phyloP scores from a whole-genome alignment of 83 land plant species.

The Picea engelmannii region DNA sequence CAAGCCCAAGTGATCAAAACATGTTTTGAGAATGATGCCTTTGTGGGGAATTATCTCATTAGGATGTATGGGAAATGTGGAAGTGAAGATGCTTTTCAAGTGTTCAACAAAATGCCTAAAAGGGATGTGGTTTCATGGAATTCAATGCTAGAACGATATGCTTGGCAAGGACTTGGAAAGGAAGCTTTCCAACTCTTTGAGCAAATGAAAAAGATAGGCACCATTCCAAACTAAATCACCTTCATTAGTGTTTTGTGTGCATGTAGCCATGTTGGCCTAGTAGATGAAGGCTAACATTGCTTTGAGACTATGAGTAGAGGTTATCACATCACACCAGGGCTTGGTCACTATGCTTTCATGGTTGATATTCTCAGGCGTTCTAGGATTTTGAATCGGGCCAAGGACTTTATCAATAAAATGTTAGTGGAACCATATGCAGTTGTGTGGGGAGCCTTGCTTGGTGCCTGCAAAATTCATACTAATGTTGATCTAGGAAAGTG shows the following conservation, averaged over 20 bases:
- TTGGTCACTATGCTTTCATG: slow-evolving; percentile 9
- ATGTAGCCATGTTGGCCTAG: slow-evolving; percentile 16
- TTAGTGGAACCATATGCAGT: too few relatives aligned
- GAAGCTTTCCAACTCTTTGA: slow-evolving; percentile 44
- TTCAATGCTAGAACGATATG: slow-evolving; percentile 55
- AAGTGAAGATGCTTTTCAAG: slow-evolving; percentile 16
- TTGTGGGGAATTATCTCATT: slow-evolving; percentile 51
- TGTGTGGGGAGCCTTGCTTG: too few relatives aligned
- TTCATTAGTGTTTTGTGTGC: slow-evolving; percentile 1
- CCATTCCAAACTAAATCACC: slow-evolving; percentile 59
- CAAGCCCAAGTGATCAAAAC: slow-evolving; percentile 39
- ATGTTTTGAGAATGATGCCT: slow-evolving; percentile 44
- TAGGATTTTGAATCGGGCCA: too few relatives aligned
- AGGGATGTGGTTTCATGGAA: slow-evolving; percentile 58
- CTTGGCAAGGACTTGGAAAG: slow-evolving; percentile 44
- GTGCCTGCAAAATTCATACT: too few relatives aligned
- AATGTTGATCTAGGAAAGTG: too few relatives aligned
- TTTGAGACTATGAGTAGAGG: slow-evolving; percentile 9
- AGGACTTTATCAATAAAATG: too few relatives aligned
- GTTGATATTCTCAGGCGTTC: not conserved
- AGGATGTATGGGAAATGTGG: slow-evolving; percentile 62
- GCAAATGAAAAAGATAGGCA: slow-evolving; percentile 36
- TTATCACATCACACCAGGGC: not conserved
- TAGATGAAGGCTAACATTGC: not conserved
- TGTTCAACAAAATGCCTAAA: slow-evolving; percentile 32